Conservation (phyloP, 2,329 filamentous ascomycete genomes). For the Penicillium palitans region DNA sequence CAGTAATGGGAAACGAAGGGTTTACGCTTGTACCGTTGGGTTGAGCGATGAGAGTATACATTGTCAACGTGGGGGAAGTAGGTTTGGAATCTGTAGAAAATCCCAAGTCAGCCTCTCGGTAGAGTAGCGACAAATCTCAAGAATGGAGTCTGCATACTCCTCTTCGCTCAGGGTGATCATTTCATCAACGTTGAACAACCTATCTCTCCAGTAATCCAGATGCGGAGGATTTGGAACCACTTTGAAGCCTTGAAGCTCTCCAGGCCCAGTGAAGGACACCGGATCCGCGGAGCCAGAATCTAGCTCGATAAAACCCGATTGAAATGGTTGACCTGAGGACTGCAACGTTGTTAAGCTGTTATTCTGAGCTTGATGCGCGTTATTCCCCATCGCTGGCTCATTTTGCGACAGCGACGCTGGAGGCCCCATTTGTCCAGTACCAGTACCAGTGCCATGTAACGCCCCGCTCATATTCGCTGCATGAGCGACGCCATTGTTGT, state of each 20-base stretch:
- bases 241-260: constrained; percentile 43
- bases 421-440: not conserved
- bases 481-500: constrained; percentile 1
- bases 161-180: constrained; percentile 71
- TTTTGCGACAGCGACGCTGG: constrained; percentile 4
- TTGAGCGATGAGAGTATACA: constrained; percentile 80
- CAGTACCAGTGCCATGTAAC: not conserved
- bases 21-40: constrained; percentile 76
- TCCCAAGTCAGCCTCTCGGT: not conserved
- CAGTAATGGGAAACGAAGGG: constrained; percentile 83
- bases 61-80: constrained; percentile 85
- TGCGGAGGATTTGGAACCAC: constrained; percentile 67
- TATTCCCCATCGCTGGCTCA: constrained; percentile 13
- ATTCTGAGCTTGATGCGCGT: constrained; percentile 13
- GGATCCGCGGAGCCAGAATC: constrained; percentile 13
- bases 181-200: constrained; percentile 73
- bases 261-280: constrained; percentile 27
- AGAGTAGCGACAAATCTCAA: constrained; percentile 2
- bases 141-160: constrained; percentile 54
- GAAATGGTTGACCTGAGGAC: constrained; percentile 20
- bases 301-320: constrained; percentile 19
- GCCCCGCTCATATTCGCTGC: constrained; percentile 1
- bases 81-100: constrained; percentile 63
- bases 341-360: constrained; percentile 25
- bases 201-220: constrained; percentile 68